Evolutionary conservation across 1,284 basidiomycete species (phyloP), one percentile per base, ranked within the genome.

Genomic region (Trichosporon sp.): DNA sequence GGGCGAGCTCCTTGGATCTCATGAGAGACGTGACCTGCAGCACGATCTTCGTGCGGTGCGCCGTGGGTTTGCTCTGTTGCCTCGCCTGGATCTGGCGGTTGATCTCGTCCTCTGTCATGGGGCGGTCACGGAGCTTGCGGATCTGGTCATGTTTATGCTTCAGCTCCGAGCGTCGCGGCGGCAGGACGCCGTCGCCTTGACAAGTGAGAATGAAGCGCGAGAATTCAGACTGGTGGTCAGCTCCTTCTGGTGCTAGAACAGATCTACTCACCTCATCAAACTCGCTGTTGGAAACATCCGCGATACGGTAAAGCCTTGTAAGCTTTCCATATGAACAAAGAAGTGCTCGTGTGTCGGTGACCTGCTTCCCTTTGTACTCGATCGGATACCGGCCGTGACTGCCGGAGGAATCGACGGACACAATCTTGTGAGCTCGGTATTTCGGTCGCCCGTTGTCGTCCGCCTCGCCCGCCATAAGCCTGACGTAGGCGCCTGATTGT

Each of bases 381-480:
- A 97, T 84, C 72, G 89, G 89, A 84, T 97, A 97, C 1, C 89
- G 87, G 76, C 78, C 78, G 66, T 76, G 75, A 35, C 66, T 68
- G 16, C 59, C 59, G n/a, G 59, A 38, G 26, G 32, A 40, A 72
- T 67, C 61, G 37, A 21, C 38, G 38, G 90, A 87, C 90, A 77
- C 74, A 93, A 97, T 87, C 81, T 92, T 89, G 80, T 93, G 94
- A 68, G 94, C 87, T 64, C 94, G 89, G 83, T 97, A 97, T 43
- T 92, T 88, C n/a, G 87, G 86, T 71, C 86, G 79, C 5, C 87
- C 87, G 5, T 85, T 83, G 67, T 88, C 87, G 54, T 88, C 86
- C 2, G 85, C 76, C 21, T 81, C 79, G 0, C 66, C 69, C 76
- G 92, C 89, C 56, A 92, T 86, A 78, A 91, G 91, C 26, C 93